Conservation (phyloP, 2,329 filamentous ascomycete species). For the Emmonsiellopsis sp. region DNA sequence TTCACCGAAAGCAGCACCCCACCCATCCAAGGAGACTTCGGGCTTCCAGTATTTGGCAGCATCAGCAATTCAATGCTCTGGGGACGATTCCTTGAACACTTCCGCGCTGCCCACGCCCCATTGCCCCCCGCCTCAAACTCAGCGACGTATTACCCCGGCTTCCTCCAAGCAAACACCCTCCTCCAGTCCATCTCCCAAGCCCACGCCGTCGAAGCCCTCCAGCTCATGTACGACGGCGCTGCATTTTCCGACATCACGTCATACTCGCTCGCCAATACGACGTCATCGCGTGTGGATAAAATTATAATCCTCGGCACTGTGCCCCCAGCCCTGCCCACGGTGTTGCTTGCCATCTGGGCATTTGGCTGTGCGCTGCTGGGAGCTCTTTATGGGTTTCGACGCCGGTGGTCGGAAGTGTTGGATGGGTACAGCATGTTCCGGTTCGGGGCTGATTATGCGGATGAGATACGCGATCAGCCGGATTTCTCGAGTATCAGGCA, state of each 20-base stretch:
- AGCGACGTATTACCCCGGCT: background rate
- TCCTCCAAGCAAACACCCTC: background rate
- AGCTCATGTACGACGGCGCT: slow-evolving; percentile 1
- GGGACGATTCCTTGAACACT: background rate
- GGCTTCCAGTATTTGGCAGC: background rate
- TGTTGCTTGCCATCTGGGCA: background rate
- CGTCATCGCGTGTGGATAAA: background rate
- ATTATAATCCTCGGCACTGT: background rate
- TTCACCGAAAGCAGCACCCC: background rate
- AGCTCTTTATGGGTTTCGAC: background rate
- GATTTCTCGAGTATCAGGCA: background rate
- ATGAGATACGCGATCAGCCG: background rate
- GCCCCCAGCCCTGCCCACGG: background rate
- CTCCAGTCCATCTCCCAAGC: background rate
- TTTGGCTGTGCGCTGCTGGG: background rate
- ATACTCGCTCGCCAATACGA: background rate
- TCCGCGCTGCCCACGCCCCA: background rate
- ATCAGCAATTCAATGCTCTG: background rate
- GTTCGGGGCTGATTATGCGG: slow-evolving; percentile 6
- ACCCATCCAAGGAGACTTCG: background rate
- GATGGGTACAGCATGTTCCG: slow-evolving; percentile 11
- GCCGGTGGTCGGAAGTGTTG: slow-evolving; percentile 1
- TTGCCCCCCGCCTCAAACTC: background rate
- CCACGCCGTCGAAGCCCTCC: background rate
- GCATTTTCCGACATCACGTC: background rate